Conservation (phyloP, 2,329 filamentous ascomycete species). For the Sclerotinia subarctica region DNA sequence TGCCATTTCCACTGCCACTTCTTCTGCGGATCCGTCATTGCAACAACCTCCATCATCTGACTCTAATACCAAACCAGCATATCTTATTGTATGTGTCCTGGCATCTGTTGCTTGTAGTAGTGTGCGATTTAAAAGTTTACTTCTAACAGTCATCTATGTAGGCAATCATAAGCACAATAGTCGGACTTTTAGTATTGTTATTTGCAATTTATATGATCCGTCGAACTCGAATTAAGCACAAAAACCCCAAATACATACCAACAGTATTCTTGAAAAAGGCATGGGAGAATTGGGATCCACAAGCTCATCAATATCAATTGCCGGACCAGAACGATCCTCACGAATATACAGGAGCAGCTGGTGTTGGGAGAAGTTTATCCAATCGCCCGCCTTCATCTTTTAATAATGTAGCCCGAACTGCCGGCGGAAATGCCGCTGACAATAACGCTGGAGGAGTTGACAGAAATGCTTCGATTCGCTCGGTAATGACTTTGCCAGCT, state of each 20-base stretch:
- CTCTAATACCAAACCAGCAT: slow-evolving; percentile 8
- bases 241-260: slow-evolving; percentile 50
- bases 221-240: slow-evolving; percentile 44
- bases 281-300: slow-evolving; percentile 50
- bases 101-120: neutral
- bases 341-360: slow-evolving; percentile 39
- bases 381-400: slow-evolving; percentile 23
- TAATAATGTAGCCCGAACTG: slow-evolving; percentile 20
- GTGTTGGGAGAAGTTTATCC: slow-evolving; percentile 19
- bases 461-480: slow-evolving; percentile 81
- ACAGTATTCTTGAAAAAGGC: slow-evolving; percentile 48
- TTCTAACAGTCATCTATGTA: slow-evolving; percentile 7
- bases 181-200: slow-evolving; percentile 27
- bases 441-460: slow-evolving; percentile 52
- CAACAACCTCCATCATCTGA: neutral
- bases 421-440: slow-evolving; percentile 13
- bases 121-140: neutral
- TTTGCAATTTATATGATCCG: slow-evolving; percentile 35
- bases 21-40: neutral
- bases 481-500: slow-evolving; percentile 88
- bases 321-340: slow-evolving; percentile 41
- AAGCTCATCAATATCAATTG: slow-evolving; percentile 27
- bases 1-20: neutral
- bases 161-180: slow-evolving; percentile 24
- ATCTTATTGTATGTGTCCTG: slow-evolving; percentile 19